Evolutionary conservation across 129 eudicot genomes (phyloP).

Genomic region (Heracleum sosnowskyi): DNA sequence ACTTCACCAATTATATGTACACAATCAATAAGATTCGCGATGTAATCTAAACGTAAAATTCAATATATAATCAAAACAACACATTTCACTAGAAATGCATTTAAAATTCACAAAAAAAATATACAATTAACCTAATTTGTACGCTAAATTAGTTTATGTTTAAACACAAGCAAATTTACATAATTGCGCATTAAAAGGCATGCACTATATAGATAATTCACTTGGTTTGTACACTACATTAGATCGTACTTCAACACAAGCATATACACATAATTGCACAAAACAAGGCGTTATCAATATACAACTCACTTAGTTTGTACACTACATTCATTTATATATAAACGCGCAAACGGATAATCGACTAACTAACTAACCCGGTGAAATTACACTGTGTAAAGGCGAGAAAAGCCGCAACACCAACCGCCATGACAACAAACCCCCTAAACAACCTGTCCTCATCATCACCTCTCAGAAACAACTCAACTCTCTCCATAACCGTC

Average conservation of each 20-base stretch:
- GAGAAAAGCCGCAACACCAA: conserved; percentile 62
- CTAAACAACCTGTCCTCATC: conserved; percentile 18
- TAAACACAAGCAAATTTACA: background rate
- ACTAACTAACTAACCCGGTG: conserved; percentile 46
- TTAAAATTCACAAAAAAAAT: background rate
- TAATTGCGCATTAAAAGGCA: no score
- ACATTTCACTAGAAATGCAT: background rate
- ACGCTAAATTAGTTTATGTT: background rate
- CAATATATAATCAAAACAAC: background rate
- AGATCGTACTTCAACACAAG: no score
- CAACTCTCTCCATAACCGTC: conserved; percentile 30
- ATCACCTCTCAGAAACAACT: conserved; percentile 29
- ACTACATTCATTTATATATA: background rate
- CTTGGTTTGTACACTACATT: no score
- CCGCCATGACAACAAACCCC: conserved; percentile 34
- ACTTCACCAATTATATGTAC: background rate
- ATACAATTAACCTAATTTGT: background rate
- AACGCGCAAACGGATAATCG: background rate
- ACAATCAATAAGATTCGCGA: background rate
- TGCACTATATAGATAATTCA: no score
- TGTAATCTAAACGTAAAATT: background rate
- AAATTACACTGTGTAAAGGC: conserved; percentile 59
- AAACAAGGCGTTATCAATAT: no score
- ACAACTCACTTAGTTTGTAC: background rate
- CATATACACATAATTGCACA: no score